Evolutionary conservation across 768 basidiomycete species (phyloP), one percentile per base, ranked within the genome.

Genomic region (Rhodotorula graminis): DNA sequence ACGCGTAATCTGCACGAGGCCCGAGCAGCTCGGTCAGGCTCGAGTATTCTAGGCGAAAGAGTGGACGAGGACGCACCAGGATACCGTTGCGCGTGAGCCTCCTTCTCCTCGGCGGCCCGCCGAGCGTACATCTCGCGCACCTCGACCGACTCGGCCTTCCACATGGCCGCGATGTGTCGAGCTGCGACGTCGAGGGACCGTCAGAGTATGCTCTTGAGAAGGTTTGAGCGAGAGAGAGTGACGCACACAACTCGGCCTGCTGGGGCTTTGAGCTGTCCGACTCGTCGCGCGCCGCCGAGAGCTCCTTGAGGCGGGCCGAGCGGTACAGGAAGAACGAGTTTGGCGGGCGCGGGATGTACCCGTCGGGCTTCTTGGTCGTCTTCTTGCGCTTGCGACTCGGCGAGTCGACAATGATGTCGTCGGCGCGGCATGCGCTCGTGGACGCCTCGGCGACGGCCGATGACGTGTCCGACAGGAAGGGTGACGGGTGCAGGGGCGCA

Each of bases 291-390:
- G 14, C 44, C 18, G 44, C 44, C 44, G 44, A 14, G 8, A 46
- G 78, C 21, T 81, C 79, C 72, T 80, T 81, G 53, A 85, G 82
- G 77, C 85, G 86, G 71, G 87, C 84, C 7, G 88, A 86, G 53
- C 91, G 86, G 80, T 89, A 93, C n/a, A 92, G 74, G 71, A 93
- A 91, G 89, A 90, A 93, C 0, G 90, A 87, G 79, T 92, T 93
- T 12, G 87, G 86, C 10, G 91, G 90, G 0, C 91, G 85, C 21
- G 88, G 88, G 29, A 60, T 57, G 29, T 49, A n/a, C 3, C 64
- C 64, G 15, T 15, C n/a, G 2, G 44, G 19, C 21, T 23, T 31
- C 42, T 12, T 44, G n/a, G 5, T 21, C 16, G 14, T 2, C 40
- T 31, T 55, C 11, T 27, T 60, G 11, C 40, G 59, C 42, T 42